Conservation (phyloP, 1,284 basidiomycete genomes). For the Puccinia sorghi region DNA sequence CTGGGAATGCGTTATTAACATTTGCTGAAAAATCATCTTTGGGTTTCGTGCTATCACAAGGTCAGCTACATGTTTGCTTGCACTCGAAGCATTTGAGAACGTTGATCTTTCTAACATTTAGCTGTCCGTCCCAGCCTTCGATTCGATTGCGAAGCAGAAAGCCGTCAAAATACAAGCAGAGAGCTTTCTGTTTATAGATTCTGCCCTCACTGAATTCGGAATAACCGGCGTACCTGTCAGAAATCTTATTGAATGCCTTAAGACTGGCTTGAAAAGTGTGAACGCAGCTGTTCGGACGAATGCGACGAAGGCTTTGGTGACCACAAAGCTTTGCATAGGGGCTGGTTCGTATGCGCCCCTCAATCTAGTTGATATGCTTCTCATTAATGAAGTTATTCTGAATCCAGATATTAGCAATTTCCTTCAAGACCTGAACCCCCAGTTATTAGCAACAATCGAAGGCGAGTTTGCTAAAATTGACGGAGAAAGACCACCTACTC, state of each 20-base stretch:
- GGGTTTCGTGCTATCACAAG: conserved; percentile 90
- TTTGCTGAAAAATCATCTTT: conserved; percentile 92
- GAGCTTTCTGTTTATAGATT: conserved; percentile 84
- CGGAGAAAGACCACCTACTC: conserved; percentile 74
- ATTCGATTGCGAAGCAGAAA: conserved; percentile 87
- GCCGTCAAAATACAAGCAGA: conserved; percentile 97
- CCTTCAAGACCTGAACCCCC: conserved; percentile 89
- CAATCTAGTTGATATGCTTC: neutral
- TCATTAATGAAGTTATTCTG: conserved; percentile 3
- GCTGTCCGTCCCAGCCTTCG: conserved; percentile 68
- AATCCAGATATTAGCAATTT: conserved; percentile 80
- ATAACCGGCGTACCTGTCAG: conserved; percentile 80
- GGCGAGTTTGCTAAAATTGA: conserved; percentile 94
- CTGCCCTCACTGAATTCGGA: conserved; percentile 87
- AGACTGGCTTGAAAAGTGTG: conserved; percentile 82
- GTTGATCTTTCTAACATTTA: neutral
- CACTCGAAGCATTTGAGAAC: neutral
- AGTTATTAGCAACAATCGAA: conserved; percentile 85
- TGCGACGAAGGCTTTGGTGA: conserved; percentile 91
- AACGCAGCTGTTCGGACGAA: conserved; percentile 91
- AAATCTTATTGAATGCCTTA: conserved; percentile 85
- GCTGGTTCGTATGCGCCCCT: conserved; percentile 65
- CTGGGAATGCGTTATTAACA: conserved; percentile 78
- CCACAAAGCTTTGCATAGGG: conserved; percentile 87
- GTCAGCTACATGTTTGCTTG: conserved; percentile 61